phyloP scores from a whole-genome alignment of 106 monocot species.

The Iris macrosiphon region DNA sequence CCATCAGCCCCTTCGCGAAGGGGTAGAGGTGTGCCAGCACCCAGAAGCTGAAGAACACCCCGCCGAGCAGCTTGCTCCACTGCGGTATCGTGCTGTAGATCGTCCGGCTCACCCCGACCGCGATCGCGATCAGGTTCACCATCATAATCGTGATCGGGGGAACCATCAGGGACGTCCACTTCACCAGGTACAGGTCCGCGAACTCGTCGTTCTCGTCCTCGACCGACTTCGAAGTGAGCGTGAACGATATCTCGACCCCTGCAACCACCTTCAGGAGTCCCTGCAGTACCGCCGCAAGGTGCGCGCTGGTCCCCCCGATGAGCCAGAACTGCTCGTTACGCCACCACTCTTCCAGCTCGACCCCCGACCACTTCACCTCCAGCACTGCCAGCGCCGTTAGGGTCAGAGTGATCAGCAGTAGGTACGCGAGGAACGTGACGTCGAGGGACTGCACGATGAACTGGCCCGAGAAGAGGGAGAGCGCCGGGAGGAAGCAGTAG shows the following conservation, averaged over 20 bases:
- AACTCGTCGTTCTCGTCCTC: conserved; percentile 49
- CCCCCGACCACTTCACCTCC: conserved; percentile 71
- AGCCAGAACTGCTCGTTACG: conserved; percentile 63
- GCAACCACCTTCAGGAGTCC: conserved; percentile 54
- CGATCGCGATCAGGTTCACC: conserved; percentile 53
- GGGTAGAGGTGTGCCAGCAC: conserved; percentile 55
- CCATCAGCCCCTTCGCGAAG: conserved; percentile 58
- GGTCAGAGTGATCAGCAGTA: conserved; percentile 45
- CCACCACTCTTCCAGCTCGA: conserved; percentile 81
- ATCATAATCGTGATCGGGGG: conserved; percentile 61
- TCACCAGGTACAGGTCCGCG: conserved; percentile 34
- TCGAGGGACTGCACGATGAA: conserved; percentile 73
- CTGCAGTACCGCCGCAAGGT: conserved; percentile 69
- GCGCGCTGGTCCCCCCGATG: conserved; percentile 74
- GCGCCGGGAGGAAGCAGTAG: conserved; percentile 81
- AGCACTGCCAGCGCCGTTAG: conserved; percentile 61
- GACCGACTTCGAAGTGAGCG: conserved; percentile 37
- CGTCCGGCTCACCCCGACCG: conserved; percentile 51
- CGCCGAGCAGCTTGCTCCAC: conserved; percentile 59
- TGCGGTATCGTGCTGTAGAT: conserved; percentile 52
- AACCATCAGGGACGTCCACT: conserved; percentile 40
- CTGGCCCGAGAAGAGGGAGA: conserved; percentile 74
- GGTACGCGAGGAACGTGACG: conserved; percentile 57
- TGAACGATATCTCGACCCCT: conserved; percentile 53
- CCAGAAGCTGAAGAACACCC: conserved; percentile 73